Percentiles rank a stretch among this genome's conserved stretches.
Evolutionary conservation across 768 basidiomycete species (phyloP).

Genomic region (Cystofilobasidium capitatum): DNA sequence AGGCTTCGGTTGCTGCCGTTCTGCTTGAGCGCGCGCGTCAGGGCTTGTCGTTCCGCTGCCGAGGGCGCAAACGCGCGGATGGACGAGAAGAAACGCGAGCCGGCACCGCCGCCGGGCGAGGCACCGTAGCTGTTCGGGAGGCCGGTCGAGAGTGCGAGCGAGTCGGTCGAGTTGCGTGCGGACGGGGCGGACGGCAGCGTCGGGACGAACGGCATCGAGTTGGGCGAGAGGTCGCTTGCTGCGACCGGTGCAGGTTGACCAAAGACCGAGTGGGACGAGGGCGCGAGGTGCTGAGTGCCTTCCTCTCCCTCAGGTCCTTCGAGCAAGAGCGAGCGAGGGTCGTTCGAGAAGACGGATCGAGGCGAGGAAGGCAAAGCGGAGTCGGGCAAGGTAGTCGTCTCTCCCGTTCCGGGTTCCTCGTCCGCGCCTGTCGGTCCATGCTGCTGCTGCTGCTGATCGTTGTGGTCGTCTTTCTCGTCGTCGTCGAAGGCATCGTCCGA

Average conservation of each 20-base stretch:
- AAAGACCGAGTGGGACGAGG: neutral
- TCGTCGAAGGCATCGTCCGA: conserved; percentile 11
- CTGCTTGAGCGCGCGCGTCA: conserved; percentile 58
- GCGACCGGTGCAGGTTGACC: neutral
- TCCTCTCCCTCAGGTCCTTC: conserved; percentile 4
- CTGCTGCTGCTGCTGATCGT: neutral
- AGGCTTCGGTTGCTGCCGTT: conserved; percentile 11
- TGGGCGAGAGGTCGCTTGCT: conserved; percentile 10
- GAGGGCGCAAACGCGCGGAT: conserved; percentile 80
- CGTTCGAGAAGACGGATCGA: conserved; percentile 24
- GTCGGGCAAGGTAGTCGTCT: neutral
- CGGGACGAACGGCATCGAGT: conserved; percentile 20
- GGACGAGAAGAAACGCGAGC: conserved; percentile 40
- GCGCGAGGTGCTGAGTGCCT: neutral
- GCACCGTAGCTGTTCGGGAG: conserved; percentile 9
- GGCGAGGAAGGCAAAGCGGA: conserved; percentile 10
- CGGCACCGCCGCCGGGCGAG: conserved; percentile 11
- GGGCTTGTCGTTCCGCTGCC: conserved; percentile 72
- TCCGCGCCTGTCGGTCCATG: neutral
- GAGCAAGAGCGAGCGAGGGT: conserved; percentile 22
- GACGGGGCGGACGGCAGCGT: neutral
- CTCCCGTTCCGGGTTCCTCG: neutral
- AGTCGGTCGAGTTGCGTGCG: conserved; percentile 11
- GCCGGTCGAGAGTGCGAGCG: neutral
- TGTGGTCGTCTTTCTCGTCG: conserved; percentile 1